A percentile compares a stretch with the other conserved stretches of the same genome.
phyloP scores from a whole-genome alignment of 768 basidiomycete species.

The Kwoniella sp. region DNA sequence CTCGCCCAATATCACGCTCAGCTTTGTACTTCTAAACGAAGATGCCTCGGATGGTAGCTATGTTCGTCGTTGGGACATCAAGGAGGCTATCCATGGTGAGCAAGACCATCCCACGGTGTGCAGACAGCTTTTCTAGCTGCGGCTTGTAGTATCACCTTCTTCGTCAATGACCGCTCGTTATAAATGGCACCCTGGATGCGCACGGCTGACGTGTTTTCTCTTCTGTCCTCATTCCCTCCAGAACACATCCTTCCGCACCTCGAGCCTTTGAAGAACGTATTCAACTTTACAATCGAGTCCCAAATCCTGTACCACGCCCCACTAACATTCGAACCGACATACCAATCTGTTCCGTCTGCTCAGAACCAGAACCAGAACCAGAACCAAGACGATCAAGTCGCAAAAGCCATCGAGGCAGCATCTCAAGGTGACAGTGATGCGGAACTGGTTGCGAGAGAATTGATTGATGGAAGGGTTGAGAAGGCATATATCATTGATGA shows the following conservation, averaged over 20 bases:
- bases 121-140: too few species aligned
- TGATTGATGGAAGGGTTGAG: conserved; percentile 51
- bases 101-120: too few species aligned
- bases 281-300: conserved; percentile 92
- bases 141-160: too few species aligned
- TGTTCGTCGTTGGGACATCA: conserved; percentile 72
- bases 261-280: conserved; percentile 64
- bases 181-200: too few species aligned
- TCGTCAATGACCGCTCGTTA: too few species aligned
- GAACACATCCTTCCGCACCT: conserved; percentile 72
- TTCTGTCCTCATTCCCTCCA: conserved; percentile 48
- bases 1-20: conserved; percentile 76
- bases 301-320: conserved; percentile 92
- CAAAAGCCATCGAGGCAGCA: conserved; percentile 19
- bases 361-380: too few species aligned
- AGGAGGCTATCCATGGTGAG: conserved; percentile 65
- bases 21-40: conserved; percentile 92
- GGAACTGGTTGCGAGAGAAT: conserved; percentile 27
- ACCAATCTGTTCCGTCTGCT: not conserved
- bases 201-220: too few species aligned
- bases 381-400: too few species aligned
- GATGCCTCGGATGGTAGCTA: conserved; percentile 70
- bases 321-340: conserved; percentile 70
- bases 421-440: conserved; percentile 24
- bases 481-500: conserved; percentile 65